phyloP scores from a whole-genome alignment of 345 rosid species.

The Salix suchowensis region DNA sequence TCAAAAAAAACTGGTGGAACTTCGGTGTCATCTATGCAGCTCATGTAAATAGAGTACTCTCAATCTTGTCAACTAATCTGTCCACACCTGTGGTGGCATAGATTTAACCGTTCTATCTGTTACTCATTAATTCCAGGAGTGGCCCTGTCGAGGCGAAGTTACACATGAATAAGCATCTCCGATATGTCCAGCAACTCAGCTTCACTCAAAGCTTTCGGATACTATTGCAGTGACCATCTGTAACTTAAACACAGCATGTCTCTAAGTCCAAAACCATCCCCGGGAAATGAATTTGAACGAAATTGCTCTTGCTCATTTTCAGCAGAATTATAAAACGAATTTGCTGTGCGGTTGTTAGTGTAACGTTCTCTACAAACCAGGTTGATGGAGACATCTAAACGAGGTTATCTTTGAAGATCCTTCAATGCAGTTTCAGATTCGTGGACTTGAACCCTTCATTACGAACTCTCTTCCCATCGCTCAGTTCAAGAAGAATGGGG shows the following conservation, averaged over 20 bases:
- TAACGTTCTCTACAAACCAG: slow-evolving; percentile 7
- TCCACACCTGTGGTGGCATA: not conserved
- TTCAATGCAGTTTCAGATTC: slow-evolving; percentile 18
- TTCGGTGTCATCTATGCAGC: slow-evolving; percentile 3
- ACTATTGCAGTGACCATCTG: not conserved
- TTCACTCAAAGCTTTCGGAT: not conserved
- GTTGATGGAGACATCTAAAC: slow-evolving; percentile 6
- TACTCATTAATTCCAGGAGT: not conserved
- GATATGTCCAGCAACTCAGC: not conserved
- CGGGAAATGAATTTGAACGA: not conserved
- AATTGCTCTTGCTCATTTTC: slow-evolving; percentile 14
- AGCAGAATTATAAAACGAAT: slow-evolving; percentile 16
- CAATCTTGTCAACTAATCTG: slow-evolving; percentile 3
- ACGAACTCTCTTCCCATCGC: slow-evolving; percentile 24
- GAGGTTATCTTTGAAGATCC: slow-evolving; percentile 10
- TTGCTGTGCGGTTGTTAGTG: not conserved
- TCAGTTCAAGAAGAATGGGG: slow-evolving; percentile 22
- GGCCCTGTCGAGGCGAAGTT: not conserved
- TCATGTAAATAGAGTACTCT: not conserved
- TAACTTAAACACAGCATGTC: not conserved
- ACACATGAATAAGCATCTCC: not conserved
- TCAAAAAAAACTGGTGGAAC: not conserved
- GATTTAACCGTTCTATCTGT: slow-evolving; percentile 1
- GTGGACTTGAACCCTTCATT: slow-evolving; percentile 28
- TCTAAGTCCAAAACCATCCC: not conserved